phyloP scores from a whole-genome alignment of 2,329 filamentous ascomycete genomes.

The Albophoma yamanashiensis region DNA sequence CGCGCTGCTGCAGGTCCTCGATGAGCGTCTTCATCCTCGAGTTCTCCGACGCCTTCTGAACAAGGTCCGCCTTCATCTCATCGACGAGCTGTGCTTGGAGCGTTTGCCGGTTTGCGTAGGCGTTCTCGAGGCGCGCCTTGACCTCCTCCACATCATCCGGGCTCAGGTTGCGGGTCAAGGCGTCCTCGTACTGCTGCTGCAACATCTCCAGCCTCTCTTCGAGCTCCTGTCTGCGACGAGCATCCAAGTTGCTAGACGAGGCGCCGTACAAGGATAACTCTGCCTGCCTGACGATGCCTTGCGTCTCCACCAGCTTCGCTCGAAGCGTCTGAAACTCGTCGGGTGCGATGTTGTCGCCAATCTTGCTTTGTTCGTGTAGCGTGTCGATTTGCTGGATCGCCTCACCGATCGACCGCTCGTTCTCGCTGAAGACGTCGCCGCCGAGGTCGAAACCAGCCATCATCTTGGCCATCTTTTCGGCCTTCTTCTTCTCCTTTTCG shows the following conservation, averaged over 20 bases:
- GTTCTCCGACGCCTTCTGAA: conserved; percentile 72
- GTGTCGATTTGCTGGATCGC: conserved; percentile 76
- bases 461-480: conserved; percentile 99
- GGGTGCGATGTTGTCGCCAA: conserved; percentile 69
- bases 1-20: conserved; percentile 65
- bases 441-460: conserved; percentile 97
- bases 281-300: conserved; percentile 85
- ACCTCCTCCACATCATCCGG: conserved; percentile 76
- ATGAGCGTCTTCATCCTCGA: conserved; percentile 69
- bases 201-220: conserved; percentile 65
- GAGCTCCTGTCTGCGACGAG: conserved; percentile 62
- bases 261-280: conserved; percentile 73
- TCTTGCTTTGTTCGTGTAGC: conserved; percentile 64
- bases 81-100: conserved; percentile 63
- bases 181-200: conserved; percentile 74
- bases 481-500: conserved; percentile 98
- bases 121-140: conserved; percentile 66
- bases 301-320: conserved; percentile 73
- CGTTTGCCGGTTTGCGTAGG: conserved; percentile 65
- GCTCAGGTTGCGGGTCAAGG: conserved; percentile 68
- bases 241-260: conserved; percentile 51
- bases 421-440: conserved; percentile 85
- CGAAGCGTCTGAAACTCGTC: conserved; percentile 72
- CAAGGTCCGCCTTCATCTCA: conserved; percentile 65
- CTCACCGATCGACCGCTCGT: conserved; percentile 74